Evolutionary conservation across 495 filamentous ascomycete genomes (phyloP), one percentile per base, ranked within the genome.

Genomic region (Aspergillus steynii): DNA sequence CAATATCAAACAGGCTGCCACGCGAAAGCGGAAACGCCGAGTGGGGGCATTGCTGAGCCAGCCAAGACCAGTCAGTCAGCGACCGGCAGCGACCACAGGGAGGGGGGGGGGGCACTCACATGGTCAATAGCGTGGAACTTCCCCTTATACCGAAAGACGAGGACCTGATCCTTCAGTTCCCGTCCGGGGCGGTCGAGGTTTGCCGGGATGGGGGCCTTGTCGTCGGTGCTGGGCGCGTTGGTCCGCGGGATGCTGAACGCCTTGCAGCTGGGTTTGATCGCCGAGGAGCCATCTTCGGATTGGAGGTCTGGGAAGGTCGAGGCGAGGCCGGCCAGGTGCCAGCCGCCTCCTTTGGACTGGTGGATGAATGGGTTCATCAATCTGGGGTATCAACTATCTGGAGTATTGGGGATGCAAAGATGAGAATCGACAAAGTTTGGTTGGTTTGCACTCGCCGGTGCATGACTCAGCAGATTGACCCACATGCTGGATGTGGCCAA

Each of bases 101-200:
- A 20, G 20, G 20, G 20, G n/a, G 14, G 15, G 0, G n/a, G 49
- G 20, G 14, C 7, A 76, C 82, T 73, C 64, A 86, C 85, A 72
- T 87, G 83, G 52, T 86, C 83, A 53, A 86, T 74, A 5, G 85
- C 84, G 67, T 86, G 83, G 14, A 86, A 60, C 56, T 83, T 85
- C 28, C 80, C 83, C 57, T 77, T 78, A 28, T 82, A 84, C 63
- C 78, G 76, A 58, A 86, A 87, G 0, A 87, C 78, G 12, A 87
- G 68, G 0, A 86, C 82, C 59, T 87, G 83, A 31, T 86, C 82
- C 27, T 77, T 79, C 61, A 86, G 58, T 12, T 82, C 77, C 10
- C 37, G 37, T 8, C 69, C 71, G 4, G 77, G 77, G 2, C 73
- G 63, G 25, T 85, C 78, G 0, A 80, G 65, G 46, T 79, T 67